Evolutionary conservation across 345 rosid species (phyloP).

Genomic region (Clarkia xantiana): DNA sequence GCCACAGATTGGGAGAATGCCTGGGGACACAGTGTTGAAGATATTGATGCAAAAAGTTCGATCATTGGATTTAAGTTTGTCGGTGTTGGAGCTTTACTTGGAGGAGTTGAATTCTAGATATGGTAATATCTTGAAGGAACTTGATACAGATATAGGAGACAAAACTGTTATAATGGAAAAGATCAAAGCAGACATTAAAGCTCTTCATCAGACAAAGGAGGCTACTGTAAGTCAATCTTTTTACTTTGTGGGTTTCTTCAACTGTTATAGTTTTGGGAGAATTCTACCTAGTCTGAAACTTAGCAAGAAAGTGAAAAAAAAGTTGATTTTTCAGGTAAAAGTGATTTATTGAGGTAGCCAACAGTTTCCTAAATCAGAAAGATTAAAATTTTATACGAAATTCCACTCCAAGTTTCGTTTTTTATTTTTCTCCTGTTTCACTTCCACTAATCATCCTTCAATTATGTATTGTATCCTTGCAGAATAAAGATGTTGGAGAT

Average conservation of each 20-base stretch:
- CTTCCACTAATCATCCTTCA: background rate
- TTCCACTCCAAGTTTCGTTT: slow-evolving; percentile 3
- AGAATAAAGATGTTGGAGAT: slow-evolving; percentile 56
- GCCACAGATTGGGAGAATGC: slow-evolving; percentile 78
- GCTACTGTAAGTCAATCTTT: slow-evolving; percentile 21
- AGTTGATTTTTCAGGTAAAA: no score
- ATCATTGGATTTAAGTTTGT: slow-evolving; percentile 65
- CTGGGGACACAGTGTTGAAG: slow-evolving; percentile 87
- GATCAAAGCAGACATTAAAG: slow-evolving; percentile 36
- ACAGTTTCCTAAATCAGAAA: no score
- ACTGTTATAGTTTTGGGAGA: no score
- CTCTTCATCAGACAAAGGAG: slow-evolving; percentile 35
- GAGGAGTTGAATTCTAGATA: slow-evolving; percentile 74
- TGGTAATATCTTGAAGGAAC: slow-evolving; percentile 52
- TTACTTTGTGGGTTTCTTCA: no score
- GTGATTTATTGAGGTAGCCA: no score
- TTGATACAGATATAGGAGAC: slow-evolving; percentile 45
- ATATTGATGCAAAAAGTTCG: slow-evolving; percentile 87
- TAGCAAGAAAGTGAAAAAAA: no score
- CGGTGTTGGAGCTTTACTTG: slow-evolving; percentile 71
- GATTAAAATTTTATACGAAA: no score
- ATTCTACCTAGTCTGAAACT: no score
- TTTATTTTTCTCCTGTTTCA: background rate
- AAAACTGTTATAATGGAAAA: slow-evolving; percentile 35
- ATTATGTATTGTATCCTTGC: slow-evolving; percentile 11